phyloP scores from a whole-genome alignment of 2,329 filamentous ascomycete genomes.

The Venturia aucupariae region DNA sequence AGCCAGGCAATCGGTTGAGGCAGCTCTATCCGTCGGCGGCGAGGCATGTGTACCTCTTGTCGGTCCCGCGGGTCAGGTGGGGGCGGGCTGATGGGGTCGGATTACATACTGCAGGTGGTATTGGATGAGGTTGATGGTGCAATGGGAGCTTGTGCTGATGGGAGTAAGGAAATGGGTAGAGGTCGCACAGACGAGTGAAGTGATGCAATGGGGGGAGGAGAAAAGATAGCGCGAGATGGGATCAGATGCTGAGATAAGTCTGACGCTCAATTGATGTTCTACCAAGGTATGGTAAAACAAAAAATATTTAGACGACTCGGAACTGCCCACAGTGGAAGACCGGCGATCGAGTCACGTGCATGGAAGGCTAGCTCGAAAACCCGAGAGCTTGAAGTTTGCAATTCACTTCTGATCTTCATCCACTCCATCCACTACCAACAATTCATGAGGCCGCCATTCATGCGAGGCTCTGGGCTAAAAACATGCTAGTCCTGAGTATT shows the following conservation, averaged over 20 bases:
- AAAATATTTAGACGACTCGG: background rate
- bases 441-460: background rate
- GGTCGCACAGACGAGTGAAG: background rate
- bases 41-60: background rate
- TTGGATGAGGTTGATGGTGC: background rate
- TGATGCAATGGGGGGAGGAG: background rate
- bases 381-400: background rate
- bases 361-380: background rate
- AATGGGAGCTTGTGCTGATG: background rate
- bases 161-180: background rate
- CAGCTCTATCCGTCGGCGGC: background rate
- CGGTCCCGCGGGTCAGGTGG: background rate
- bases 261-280: constrained; percentile 5
- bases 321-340: background rate
- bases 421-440: background rate
- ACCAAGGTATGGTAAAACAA: background rate
- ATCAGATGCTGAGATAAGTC: background rate
- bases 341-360: background rate
- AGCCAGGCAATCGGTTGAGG: background rate
- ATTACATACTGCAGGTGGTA: constrained; percentile 3
- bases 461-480: too few species aligned
- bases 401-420: background rate
- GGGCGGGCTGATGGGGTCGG: background rate
- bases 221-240: background rate
- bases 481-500: background rate